These are phyloP conservation scores for Mycosphaerella arachidis DNA, from an alignment of 2,329 filamentous ascomycete genomes.

Conservation along the genomic window DNA sequence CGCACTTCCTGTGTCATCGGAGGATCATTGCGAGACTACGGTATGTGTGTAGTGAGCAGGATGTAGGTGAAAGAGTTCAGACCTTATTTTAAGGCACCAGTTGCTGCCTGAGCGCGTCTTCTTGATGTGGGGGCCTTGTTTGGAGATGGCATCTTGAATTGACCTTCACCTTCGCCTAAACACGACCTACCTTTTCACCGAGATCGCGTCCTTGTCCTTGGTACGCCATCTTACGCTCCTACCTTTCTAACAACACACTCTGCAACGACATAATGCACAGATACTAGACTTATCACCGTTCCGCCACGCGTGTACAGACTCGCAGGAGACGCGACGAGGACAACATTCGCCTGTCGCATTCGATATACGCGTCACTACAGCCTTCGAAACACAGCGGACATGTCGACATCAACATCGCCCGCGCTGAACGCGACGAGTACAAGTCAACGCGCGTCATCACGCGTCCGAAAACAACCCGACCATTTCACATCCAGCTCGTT, in stretches of 20 bases:
- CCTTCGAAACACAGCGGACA: background rate
- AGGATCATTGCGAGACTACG: background rate
- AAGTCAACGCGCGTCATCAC: slow-evolving; percentile 62
- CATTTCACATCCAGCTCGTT: slow-evolving; percentile 27
- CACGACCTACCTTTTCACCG: background rate
- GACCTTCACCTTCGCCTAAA: background rate
- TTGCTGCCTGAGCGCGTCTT: background rate
- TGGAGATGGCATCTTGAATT: background rate
- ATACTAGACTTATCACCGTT: background rate
- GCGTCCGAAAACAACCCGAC: slow-evolving; percentile 34
- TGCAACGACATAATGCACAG: background rate
- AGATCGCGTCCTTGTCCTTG: background rate
- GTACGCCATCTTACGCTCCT: background rate
- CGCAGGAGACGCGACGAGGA: background rate
- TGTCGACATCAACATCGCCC: slow-evolving; percentile 21
- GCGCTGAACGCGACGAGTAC: slow-evolving; percentile 37
- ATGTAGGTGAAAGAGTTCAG: background rate
- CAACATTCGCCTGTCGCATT: slow-evolving; percentile 2
- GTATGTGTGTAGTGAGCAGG: background rate
- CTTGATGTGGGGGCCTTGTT: background rate
- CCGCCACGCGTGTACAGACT: background rate
- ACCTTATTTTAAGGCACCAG: background rate
- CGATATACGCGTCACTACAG: slow-evolving; percentile 4
- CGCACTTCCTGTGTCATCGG: background rate
- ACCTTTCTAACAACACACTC: background rate